Base-by-base conservation (phyloP, 2,329 filamentous ascomycete species). In the Neopestalotiopsis clavispora region DNA sequence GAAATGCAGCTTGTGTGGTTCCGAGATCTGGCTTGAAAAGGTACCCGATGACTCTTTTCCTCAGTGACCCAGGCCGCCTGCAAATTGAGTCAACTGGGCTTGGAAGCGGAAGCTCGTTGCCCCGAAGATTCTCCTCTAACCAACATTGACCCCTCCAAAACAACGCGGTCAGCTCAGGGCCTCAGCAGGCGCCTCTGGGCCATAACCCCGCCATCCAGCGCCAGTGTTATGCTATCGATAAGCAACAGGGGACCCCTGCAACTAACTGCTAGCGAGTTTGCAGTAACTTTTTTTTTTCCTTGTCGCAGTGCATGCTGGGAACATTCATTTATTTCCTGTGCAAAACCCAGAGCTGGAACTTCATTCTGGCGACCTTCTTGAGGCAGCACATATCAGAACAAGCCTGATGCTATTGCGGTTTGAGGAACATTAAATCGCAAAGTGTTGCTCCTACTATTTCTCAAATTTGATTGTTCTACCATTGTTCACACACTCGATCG, bases 271-370 rank as follows among this genome's bases (percentile, higher is more conserved):
- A 38, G 57, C 57, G 57, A 60, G 57, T 23, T 60, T 32, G 45
- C 45, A 52, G n/a, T 52, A 63, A 63, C 60, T 63, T 63, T 63
- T 63, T 63, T 62, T 63, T 63, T 63, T 63, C n/a, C 34, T 63
- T 30, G 57, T 32, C 57, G 28, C 20, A 38, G 28, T 23, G 14
- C 17, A n/a, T 14, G 45, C 17, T 52, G 17, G 20, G n/a, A 52
- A n/a, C 6, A 17, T 10, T 20, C 45, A 52, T 20, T 52, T 52
- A 52, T 52, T 52, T 52, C 10, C 45, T 52, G 14, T 52, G 45
- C n/a, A 52, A 52, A 13, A 52, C 17, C 45, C 17, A 20, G 23
- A 9, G 9, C 45, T n/a, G 45, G n/a, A 52, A 9, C 20, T 20
- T 52, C n/a, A 1, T 9, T n/a, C 17, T 10, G 17, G 45, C 45